Conservation (phyloP, 768 basidiomycete genomes). For the Boletus rubescentipes region DNA sequence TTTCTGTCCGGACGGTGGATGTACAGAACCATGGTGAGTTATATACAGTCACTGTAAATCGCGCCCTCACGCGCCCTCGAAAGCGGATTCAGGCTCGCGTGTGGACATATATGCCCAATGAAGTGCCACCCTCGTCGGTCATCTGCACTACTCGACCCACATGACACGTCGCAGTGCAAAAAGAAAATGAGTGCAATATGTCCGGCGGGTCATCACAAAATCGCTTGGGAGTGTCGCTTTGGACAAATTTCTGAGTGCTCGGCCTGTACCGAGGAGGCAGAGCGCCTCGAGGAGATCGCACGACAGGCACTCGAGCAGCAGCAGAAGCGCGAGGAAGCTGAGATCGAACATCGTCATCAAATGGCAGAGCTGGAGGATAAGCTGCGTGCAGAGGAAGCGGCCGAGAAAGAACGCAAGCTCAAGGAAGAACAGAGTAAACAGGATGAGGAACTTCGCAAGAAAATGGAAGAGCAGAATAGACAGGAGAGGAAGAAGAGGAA, state of each 20-base stretch:
- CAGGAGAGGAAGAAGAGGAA: too few relatives aligned
- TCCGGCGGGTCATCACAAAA: constrained; percentile 40
- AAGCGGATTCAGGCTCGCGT: constrained; percentile 11
- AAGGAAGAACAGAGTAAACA: constrained; percentile 30
- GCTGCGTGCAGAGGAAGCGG: constrained; percentile 21
- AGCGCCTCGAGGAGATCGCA: constrained; percentile 37
- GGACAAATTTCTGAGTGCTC: constrained; percentile 37
- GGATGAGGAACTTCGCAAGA: constrained; percentile 37
- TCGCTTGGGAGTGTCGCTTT: constrained; percentile 43
- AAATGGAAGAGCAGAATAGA: not conserved
- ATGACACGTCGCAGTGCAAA: constrained; percentile 41
- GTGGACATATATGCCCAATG: constrained; percentile 50
- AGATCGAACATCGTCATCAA: constrained; percentile 37
- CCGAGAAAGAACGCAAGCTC: not conserved
- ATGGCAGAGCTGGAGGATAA: constrained; percentile 44
- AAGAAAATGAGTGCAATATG: constrained; percentile 39
- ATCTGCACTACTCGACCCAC: constrained; percentile 32
- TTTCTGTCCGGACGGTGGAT: constrained; percentile 62
- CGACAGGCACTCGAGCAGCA: constrained; percentile 38
- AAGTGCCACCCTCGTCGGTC: constrained; percentile 56
- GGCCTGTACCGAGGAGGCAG: constrained; percentile 42
- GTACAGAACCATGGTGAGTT: constrained; percentile 54
- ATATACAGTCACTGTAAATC: rapidly evolving
- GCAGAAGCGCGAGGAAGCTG: constrained; percentile 43
- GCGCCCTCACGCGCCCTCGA: not conserved